phyloP scores from a whole-genome alignment of 352 stramenopile genomes.

The Globisporangium abappressorium region DNA sequence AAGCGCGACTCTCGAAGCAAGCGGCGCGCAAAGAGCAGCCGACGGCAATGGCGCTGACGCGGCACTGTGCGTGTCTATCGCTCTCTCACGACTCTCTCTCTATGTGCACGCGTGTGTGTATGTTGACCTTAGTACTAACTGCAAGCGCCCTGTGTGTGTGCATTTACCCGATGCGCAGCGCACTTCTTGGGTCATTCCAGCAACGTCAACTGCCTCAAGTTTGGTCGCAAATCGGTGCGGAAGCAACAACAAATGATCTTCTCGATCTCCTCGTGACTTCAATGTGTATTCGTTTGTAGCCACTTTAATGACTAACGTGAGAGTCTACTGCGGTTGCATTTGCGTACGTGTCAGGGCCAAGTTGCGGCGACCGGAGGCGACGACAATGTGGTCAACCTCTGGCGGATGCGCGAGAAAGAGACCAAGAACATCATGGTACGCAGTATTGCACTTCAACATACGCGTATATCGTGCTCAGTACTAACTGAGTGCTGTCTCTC shows the following conservation, averaged over 20 bases:
- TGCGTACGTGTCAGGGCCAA: conserved; percentile 46
- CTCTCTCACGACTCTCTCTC: neutral
- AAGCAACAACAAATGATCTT: neutral
- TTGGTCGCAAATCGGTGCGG: conserved; percentile 74
- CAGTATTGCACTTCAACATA: neutral
- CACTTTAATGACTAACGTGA: neutral
- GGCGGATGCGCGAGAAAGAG: conserved; percentile 82
- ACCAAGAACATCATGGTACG: conserved; percentile 87
- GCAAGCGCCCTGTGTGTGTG: neutral
- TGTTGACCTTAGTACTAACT: neutral
- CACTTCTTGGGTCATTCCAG: conserved; percentile 79
- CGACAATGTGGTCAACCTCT: conserved; percentile 82
- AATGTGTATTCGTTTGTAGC: neutral
- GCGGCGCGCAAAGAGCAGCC: conserved; percentile 10
- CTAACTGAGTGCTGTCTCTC: neutral
- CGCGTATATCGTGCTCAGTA: neutral
- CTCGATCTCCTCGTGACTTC: neutral
- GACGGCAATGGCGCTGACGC: conserved; percentile 39
- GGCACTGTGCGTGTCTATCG: conserved; percentile 43
- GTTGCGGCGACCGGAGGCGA: conserved; percentile 73
- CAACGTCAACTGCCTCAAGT: conserved; percentile 82
- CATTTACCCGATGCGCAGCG: conserved; percentile 25
- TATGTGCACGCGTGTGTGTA: neutral
- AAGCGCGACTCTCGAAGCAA: conserved; percentile 1
- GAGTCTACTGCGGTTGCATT: neutral